Conservation (phyloP, 495 filamentous ascomycete genomes). For the Lophiostoma macrostomum region DNA sequence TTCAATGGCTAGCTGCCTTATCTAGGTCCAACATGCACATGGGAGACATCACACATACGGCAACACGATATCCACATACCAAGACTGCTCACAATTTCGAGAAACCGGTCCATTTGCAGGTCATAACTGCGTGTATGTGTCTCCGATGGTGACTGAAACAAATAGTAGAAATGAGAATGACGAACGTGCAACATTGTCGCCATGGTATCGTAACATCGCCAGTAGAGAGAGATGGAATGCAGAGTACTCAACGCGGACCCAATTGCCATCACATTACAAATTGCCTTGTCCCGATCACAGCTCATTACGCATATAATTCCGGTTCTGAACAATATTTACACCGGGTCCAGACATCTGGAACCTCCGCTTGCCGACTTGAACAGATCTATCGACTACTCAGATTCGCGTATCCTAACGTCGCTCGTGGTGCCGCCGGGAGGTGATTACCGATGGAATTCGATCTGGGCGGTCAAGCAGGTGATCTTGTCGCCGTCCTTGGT, state of each 20-base stretch:
- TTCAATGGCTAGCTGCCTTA: neutral
- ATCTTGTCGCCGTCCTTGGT: conserved; percentile 64
- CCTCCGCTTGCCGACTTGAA: conserved; percentile 27
- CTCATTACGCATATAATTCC: conserved; percentile 16
- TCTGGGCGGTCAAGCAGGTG: conserved; percentile 73
- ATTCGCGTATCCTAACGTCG: conserved; percentile 2
- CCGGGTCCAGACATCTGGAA: conserved; percentile 24
- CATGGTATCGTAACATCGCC: conserved; percentile 2
- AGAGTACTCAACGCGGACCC: neutral
- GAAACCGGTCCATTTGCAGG: conserved; percentile 2
- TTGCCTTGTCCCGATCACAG: conserved; percentile 13
- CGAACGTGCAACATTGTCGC: neutral
- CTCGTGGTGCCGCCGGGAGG: conserved; percentile 4
- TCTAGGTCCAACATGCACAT: too few relatives aligned
- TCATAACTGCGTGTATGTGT: conserved; percentile 10
- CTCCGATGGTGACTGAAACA: neutral
- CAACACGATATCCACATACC: too few relatives aligned
- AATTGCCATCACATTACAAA: neutral
- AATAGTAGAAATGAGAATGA: neutral
- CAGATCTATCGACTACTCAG: conserved; percentile 24
- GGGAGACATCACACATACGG: conserved; percentile 1
- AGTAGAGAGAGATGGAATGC: neutral
- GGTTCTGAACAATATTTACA: conserved; percentile 29
- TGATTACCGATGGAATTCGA: conserved; percentile 51
- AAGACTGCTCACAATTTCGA: too few relatives aligned